Base-by-base conservation (phyloP, 2,329 filamentous ascomycete species). In the Coniochaeta ligniaria region DNA sequence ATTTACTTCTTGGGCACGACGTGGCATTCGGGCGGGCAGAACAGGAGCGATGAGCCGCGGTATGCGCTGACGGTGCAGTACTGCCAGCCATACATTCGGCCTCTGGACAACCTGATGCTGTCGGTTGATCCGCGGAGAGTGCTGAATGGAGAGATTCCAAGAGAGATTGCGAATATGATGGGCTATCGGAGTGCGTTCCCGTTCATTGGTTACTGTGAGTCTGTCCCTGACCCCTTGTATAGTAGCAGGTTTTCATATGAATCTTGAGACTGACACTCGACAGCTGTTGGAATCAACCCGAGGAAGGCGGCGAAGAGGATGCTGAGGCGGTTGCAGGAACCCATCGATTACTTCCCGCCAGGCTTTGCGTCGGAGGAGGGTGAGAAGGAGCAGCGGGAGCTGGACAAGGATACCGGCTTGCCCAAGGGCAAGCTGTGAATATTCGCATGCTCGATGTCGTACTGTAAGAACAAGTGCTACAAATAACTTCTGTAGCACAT, bases 11-110 rank as follows among this genome's bases (percentile, higher is more conserved):
- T 74, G 16, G 70, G 69, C 20, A 75, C 71, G 11, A 64, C 73
- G 7, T 75, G 72, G 72, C 74, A 76, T 61, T 71, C 72, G 24
- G 74, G 74, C 8, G 74, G 74, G n/a, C 12, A 14, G 47, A 52
- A 52, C 47, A 52, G 63, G 6, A 69, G 70, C 16, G 58, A 65
- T 26, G 62, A 59, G 33, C 66, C 67, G n/a, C 66, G 74, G 26
- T 63, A 69, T 41, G 73, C 73, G 50, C 64, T 72, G 50, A 76
- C 74, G 16, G 70, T 74, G n/a, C 74, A 76, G 65, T 76, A 75
- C 65, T 76, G 73, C 61, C 73, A 75, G 63, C 73, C 74, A 6
- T 80, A 70, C 70, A 69, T 74, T 26, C 64, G 73, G n/a, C 68
- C 70, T n/a, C 67, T 66, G 57, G 74, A 75, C 63, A 76, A 76